These are phyloP conservation scores for Colletotrichum sp. DNA, from an alignment of 2,329 filamentous ascomycete species.

Conservation along the genomic window DNA sequence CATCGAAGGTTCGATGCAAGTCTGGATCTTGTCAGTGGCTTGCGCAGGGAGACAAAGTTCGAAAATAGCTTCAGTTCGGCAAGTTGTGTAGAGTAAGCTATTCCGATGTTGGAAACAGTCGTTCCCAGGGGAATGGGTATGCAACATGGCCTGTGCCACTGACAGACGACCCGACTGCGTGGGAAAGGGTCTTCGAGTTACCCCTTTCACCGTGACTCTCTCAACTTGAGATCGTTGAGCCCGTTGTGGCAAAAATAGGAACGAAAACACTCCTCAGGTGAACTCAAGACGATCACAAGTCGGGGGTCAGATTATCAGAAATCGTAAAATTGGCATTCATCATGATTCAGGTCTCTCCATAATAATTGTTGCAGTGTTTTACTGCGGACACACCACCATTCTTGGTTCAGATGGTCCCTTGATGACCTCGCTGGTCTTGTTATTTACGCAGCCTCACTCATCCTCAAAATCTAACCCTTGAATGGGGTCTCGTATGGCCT, in stretches of 20 bases:
- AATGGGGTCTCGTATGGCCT: conserved; percentile 18
- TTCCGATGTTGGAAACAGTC: background rate
- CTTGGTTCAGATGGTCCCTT: background rate
- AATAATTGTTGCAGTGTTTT: background rate
- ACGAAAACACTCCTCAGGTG: background rate
- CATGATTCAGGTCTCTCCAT: background rate
- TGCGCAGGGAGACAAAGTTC: background rate
- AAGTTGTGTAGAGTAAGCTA: background rate
- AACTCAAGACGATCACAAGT: background rate
- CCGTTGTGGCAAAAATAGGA: background rate
- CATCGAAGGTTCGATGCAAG: background rate
- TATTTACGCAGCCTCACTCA: background rate
- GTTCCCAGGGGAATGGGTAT: background rate
- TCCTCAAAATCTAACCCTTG: background rate
- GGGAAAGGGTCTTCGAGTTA: background rate
- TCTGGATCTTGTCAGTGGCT: background rate
- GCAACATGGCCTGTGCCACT: background rate
- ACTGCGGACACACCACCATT: background rate
- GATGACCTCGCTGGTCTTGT: background rate
- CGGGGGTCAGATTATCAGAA: background rate
- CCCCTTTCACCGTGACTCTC: background rate
- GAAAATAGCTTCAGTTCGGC: background rate
- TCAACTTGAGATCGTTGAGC: background rate
- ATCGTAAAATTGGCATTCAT: background rate
- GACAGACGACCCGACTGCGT: background rate